Base-by-base conservation (phyloP, 2,329 filamentous ascomycete species). In the Amphichorda felina region DNA sequence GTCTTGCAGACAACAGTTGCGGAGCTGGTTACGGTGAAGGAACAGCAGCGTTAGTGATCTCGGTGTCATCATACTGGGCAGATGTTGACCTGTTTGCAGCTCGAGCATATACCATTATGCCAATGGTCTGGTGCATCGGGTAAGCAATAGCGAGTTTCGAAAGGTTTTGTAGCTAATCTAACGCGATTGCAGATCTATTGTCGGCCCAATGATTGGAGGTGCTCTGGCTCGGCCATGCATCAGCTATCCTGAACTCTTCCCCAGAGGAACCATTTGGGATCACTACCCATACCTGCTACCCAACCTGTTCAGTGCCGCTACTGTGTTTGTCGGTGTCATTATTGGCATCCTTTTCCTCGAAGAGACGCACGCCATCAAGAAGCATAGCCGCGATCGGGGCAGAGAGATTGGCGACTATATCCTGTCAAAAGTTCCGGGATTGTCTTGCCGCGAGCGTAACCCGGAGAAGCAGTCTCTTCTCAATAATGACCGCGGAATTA, bases 61-160 rank as follows among this genome's bases (percentile, higher is more conserved):
- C 17, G 7, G 8, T 22, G 8, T 14, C 34, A 16, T 30, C 8
- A 4, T 14, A 10, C 16, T n/a, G 10, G 11, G 9, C 25, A 10
- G 33, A 33, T 24, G 14, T 21, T 16, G 14, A 7, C 15, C 6
- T 25, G 27, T 50, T 57, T 36, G 39, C 41, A 87, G 82, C 88
- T 46, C 84, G 85, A 48, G 91, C 89, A 34, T 98, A 94, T 61
- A 86, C 89, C 10, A 88, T 96, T 46, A 95, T 98, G 87, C 91
- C 91, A 6, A 86, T 94, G 54, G 85, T 96, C 18, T 98, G 91
- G 91, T 95, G 88, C 54, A 71, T 98, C 51, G 91, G 91, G 68
- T 85, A 66, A 61, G 68, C 61, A 5, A 17, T 32, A 8, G 9
- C 17, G 27, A n/a, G 15, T 33, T 22, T 29, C 17, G 19, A 17